Base-by-base conservation (phyloP, 1,284 basidiomycete genomes). In the Ceraceosorus guamensis region DNA sequence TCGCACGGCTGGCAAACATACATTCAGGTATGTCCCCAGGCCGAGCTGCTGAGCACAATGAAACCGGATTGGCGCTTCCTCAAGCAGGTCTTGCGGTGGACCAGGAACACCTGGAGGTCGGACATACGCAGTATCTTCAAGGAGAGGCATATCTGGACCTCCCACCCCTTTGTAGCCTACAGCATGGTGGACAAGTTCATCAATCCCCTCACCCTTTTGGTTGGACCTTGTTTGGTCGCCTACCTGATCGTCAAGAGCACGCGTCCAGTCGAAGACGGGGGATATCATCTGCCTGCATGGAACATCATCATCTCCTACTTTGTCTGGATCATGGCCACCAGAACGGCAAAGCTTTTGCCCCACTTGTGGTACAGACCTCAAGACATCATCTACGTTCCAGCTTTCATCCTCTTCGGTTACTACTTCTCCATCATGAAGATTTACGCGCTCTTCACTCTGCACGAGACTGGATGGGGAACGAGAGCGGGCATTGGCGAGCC, bases 51-150 rank as follows among this genome's bases (percentile, higher is more conserved):
- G 53, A 88, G 85, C 77, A 92, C 89, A 52, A 93, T 91, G 89
- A 93, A 93, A 78, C 89, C 89, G 43, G 89, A 92, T 78, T 92
- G 89, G 89, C 82, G 89, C 51, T 92, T 92, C 80, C 79, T 92
- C 75, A 90, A 91, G 78, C 90, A 92, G 76, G 89, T 92, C 14
- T 78, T 93, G 55, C 80, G 90, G 58, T 92, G 89, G 90, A 93
- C 89, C 13, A 79, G 89, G 63, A 92, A 92, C 79, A 92, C 90
- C 0, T 92, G 90, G 89, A 80, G 89, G 52, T 88, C 87, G 1
- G 90, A 92, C 80, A 74, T 92, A 65, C 81, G 90, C 51, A 88
- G 86, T 62, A 80, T 92, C 59, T 92, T 92, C 77, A 91, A 83
- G 79, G 89, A 92, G 75, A 79, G 89, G 52, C 78, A 89, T 74